A percentile compares a stretch with the other conserved stretches of the same genome.
phyloP scores from a whole-genome alignment of 2,329 filamentous ascomycete genomes.

The Anthostomella pinea region DNA sequence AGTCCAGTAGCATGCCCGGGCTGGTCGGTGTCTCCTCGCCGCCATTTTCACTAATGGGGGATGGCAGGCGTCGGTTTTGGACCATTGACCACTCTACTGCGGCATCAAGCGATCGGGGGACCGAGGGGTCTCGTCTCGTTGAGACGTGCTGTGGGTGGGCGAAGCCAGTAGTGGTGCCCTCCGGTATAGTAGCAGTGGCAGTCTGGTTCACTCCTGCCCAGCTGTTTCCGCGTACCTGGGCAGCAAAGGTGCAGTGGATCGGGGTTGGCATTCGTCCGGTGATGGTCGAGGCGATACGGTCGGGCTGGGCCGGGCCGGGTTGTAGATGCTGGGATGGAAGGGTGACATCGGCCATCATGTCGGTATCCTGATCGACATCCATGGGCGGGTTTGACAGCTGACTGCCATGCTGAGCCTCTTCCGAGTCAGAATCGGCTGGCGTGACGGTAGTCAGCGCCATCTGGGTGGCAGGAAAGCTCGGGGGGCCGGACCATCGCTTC shows the following conservation, averaged over 20 bases:
- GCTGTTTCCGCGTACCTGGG: slow-evolving; percentile 52
- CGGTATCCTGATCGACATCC: slow-evolving; percentile 44
- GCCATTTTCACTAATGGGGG: slow-evolving; percentile 56
- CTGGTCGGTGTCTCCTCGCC: slow-evolving; percentile 43
- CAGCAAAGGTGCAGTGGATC: slow-evolving; percentile 56
- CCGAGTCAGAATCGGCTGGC: slow-evolving; percentile 39
- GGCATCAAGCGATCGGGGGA: slow-evolving; percentile 48
- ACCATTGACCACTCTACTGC: slow-evolving; percentile 49
- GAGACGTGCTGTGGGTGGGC: slow-evolving; percentile 31
- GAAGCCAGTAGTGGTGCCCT: slow-evolving; percentile 19
- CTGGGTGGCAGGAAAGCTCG: slow-evolving; percentile 27
- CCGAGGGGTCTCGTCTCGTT: slow-evolving; percentile 36
- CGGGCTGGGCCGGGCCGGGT: slow-evolving; percentile 31
- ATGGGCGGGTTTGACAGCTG: slow-evolving; percentile 27
- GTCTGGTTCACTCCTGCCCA: slow-evolving; percentile 40
- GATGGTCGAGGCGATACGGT: slow-evolving; percentile 30
- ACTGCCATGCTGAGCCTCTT: slow-evolving; percentile 33
- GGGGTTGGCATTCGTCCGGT: slow-evolving; percentile 55
- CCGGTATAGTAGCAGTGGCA: slow-evolving; percentile 39
- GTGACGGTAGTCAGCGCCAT: slow-evolving; percentile 35
- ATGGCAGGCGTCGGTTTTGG: slow-evolving; percentile 54
- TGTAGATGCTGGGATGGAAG: slow-evolving; percentile 25
- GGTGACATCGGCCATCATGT: slow-evolving; percentile 47
- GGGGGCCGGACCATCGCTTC: slow-evolving; percentile 32
- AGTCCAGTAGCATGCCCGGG: slow-evolving; percentile 40